These are phyloP conservation scores for Cichorium intybus DNA, from an alignment of 140 eudicot genomes.

Conservation along the genomic window DNA sequence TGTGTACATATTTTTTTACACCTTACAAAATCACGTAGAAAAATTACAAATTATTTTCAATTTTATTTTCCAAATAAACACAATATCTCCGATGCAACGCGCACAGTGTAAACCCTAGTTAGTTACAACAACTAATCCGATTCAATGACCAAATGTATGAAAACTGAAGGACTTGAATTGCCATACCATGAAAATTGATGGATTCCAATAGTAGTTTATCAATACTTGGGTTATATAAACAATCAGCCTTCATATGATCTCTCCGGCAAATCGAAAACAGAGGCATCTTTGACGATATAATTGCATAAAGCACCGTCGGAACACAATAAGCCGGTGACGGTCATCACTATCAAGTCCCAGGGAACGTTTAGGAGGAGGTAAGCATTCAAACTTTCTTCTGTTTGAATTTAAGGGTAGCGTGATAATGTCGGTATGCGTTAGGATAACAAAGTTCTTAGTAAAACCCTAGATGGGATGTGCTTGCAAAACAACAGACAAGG, in stretches of 20 bases:
- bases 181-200: neutral
- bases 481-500: neutral
- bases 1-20: too few species aligned
- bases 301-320: neutral
- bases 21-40: too few species aligned
- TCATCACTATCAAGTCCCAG: constrained; percentile 2
- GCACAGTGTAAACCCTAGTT: too few species aligned
- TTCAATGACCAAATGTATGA: neutral
- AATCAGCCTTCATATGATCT: neutral
- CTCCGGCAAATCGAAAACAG: neutral
- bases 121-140: too few species aligned
- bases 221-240: neutral
- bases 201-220: neutral
- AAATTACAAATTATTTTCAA: too few species aligned
- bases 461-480: constrained; percentile 25
- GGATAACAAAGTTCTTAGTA: neutral
- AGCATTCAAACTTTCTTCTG: neutral
- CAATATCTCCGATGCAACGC: too few species aligned
- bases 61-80: too few species aligned
- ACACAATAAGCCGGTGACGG: constrained; percentile 2
- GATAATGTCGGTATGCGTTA: constrained; percentile 12
- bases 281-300: neutral
- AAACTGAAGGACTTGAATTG: neutral
- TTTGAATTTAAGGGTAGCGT: neutral
- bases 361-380: constrained; percentile 13